phyloP scores from a whole-genome alignment of 2,329 filamentous ascomycete genomes.

The Cytospora piceae region DNA sequence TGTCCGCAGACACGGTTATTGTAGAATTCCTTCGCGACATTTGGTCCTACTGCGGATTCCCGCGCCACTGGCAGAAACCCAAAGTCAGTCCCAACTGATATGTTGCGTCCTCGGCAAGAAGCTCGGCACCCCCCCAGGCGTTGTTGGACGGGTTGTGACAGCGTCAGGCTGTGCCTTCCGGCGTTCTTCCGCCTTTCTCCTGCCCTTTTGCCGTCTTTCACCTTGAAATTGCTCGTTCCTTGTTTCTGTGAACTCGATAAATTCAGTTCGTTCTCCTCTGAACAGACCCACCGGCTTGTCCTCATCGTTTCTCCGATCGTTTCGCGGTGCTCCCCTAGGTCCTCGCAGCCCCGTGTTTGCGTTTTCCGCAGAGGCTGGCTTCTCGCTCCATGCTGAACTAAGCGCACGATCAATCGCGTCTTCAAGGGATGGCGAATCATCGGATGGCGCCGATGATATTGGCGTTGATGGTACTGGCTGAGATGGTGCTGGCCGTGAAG shows the following conservation, averaged over 20 bases:
- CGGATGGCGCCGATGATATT: background rate
- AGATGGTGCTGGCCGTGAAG: too few relatives aligned
- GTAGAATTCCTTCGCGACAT: background rate
- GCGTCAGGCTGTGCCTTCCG: background rate
- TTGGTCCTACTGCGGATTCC: background rate
- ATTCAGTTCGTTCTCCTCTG: background rate
- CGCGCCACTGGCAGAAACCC: too few relatives aligned
- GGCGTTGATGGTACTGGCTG: too few relatives aligned
- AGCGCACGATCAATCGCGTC: background rate
- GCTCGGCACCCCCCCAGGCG: background rate
- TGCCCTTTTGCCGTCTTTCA: background rate
- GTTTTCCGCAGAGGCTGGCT: too few relatives aligned
- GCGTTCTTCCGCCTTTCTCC: background rate
- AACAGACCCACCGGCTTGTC: background rate
- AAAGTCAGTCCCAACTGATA: background rate
- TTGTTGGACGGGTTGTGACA: background rate
- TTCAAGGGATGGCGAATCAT: background rate
- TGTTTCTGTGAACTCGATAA: background rate
- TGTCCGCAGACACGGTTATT: background rate
- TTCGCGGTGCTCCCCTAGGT: background rate
- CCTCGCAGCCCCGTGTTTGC: background rate
- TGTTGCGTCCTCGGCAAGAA: conserved; percentile 13
- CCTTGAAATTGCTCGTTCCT: background rate
- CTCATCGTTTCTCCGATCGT: background rate
- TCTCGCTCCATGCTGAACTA: background rate